Conservation (phyloP, 1,139 yeast species). For the Meyerozyma carpophila region DNA sequence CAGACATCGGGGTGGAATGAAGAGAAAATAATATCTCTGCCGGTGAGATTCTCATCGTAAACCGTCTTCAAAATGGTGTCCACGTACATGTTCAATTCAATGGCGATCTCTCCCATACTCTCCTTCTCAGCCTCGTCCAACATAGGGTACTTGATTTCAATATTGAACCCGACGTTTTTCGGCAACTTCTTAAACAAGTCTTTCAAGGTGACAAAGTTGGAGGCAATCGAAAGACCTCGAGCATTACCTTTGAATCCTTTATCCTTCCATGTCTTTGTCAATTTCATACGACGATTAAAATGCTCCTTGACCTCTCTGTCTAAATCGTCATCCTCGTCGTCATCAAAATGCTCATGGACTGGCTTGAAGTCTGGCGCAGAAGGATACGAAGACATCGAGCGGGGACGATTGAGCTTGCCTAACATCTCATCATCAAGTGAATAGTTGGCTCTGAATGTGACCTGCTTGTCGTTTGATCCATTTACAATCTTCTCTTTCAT, state of each 20-base stretch:
- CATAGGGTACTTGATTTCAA: constrained; percentile 95
- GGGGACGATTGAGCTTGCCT: constrained; percentile 30
- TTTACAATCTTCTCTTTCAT: constrained; percentile 7
- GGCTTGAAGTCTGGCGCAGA: constrained; percentile 23
- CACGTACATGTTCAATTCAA: constrained; percentile 82
- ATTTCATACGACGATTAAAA: constrained; percentile 65
- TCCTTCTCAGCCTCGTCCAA: constrained; percentile 87
- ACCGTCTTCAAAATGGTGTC: constrained; percentile 79
- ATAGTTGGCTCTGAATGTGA: constrained; percentile 14
- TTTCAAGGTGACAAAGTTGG: constrained; percentile 82
- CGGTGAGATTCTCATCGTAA: constrained; percentile 66
- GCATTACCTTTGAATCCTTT: constrained; percentile 90
- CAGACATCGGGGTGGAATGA: constrained; percentile 96
- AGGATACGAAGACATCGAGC: constrained; percentile 36
- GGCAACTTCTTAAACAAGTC: constrained; percentile 84
- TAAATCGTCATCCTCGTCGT: constrained; percentile 26
- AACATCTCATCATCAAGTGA: constrained; percentile 37
- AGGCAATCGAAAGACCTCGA: constrained; percentile 85
- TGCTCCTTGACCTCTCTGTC: constrained; percentile 35
- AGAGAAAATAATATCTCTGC: constrained; percentile 84
- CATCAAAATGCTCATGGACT: constrained; percentile 7
- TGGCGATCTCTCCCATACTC: constrained; percentile 79
- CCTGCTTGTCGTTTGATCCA: constrained; percentile 2
- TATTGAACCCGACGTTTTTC: constrained; percentile 81
- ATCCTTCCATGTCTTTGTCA: constrained; percentile 80